Evolutionary conservation across 805 yeast species (phyloP).

Genomic region (Blastobotrys americana): DNA sequence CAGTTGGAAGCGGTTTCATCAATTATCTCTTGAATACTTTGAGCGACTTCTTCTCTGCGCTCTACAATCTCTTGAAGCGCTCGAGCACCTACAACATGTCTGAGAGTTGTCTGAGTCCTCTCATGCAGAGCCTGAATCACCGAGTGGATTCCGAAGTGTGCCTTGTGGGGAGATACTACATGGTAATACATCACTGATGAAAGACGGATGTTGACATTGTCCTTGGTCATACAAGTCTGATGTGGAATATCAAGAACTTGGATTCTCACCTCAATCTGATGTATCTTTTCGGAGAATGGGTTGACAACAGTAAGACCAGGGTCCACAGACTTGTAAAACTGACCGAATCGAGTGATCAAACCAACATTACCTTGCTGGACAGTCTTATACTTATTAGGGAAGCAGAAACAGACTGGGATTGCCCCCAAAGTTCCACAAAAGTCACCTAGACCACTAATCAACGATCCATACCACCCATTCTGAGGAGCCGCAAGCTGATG

Average conservation of each 20-base stretch:
- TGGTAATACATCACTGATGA: constrained; percentile 64
- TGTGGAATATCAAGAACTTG: constrained; percentile 58
- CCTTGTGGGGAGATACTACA: constrained; percentile 60
- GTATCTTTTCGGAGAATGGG: constrained; percentile 53
- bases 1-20: constrained; percentile 55
- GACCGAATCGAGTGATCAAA: constrained; percentile 58
- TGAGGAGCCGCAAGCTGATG: constrained; percentile 32
- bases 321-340: constrained; percentile 55
- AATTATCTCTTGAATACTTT: constrained; percentile 53
- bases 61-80: constrained; percentile 65
- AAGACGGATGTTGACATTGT: constrained; percentile 54
- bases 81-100: constrained; percentile 64
- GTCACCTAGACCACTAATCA: constrained; percentile 34
- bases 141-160: constrained; percentile 49
- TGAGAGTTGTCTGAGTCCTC: constrained; percentile 63
- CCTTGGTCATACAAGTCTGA: constrained; percentile 65
- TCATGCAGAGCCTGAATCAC: constrained; percentile 52
- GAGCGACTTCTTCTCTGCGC: constrained; percentile 64
- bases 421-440: constrained; percentile 48
- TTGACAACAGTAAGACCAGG: constrained; percentile 63
- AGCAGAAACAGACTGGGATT: constrained; percentile 49
- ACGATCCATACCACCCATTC: constrained; percentile 33
- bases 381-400: constrained; percentile 50
- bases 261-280: constrained; percentile 46
- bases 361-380: constrained; percentile 67